Evolutionary conservation across 768 basidiomycete genomes (phyloP), one percentile per base, ranked within the genome.

Genomic region (Tricholoma saponaceum): DNA sequence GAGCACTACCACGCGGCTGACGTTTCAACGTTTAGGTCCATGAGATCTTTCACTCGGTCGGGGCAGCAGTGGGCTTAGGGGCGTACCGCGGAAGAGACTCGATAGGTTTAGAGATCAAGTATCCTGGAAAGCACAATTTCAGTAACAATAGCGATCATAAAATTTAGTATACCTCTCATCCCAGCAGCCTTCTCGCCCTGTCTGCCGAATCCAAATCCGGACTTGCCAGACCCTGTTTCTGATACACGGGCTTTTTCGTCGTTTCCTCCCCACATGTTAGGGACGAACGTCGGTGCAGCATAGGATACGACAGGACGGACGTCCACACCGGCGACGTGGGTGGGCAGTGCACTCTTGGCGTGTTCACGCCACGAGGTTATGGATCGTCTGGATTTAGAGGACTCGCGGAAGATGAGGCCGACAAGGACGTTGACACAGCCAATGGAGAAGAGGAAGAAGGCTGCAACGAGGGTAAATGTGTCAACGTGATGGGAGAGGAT

Each of bases 391-490:
- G 71, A 58, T 63, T 85, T 87, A 57, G 82, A 84, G 1, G 75
- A 77, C 62, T 80, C 77, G 55, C 85, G 83, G 79, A 85, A 90
- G 68, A 88, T 80, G 62, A 91, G 80, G 41, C 89, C 89, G 60
- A 86, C 77, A 58, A 93, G 70, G 63, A 93, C 85, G 76, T 96
- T 93, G 55, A 96, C 72, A 72, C 91, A 93, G n/a, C 93, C 94
- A 57, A 96, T 67, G 52, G 92, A 81, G 76, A 96, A 96, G 59
- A 96, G 82, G 78, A 96, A 87, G 79, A 95, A 95, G 49, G 89
- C 92, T 4, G 92, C 80, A 60, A 93, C 93, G 67, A 95, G 90
- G 20, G 92, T 85, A 76, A 96, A 95, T 59, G 83, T 85, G 65
- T 92, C 86, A 58, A 94, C 91, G 70, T 86, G 81, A 75, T 90